Evolutionary conservation across 306 rosid species (phyloP), one percentile per base, ranked within the genome.

Genomic region (Vachellia collinsii): DNA sequence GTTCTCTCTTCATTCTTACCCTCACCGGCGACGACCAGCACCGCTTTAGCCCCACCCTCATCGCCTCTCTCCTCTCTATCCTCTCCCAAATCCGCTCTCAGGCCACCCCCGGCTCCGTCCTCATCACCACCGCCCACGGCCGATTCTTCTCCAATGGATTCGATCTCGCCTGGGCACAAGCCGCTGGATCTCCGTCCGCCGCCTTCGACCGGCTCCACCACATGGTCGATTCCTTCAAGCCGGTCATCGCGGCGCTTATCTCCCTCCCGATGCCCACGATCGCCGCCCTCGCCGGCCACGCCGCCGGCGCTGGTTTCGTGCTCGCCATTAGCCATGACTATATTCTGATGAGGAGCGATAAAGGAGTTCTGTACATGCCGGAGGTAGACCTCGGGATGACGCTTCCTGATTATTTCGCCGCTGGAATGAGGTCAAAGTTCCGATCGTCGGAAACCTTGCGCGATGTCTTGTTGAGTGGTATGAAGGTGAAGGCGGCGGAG

Each of bases 111-210:
- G 92, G 88, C 82, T 85, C 88, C 48, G 89, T 76, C 72, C 90
- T 92, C 70, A 79, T 92, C 84, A 89, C 97, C 83, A 84, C 91
- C 68, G 85, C 92, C 43, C 83, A 77, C 10, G 94, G 91, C 62
- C 81, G 76, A 37, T 90, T 87, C 91, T 92, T 92, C 86, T 92
- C 90, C 70, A 92, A 92, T 37, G 97, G 94, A 72, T 84, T 88
- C 73, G 92, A 90, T 75, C 88, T 92, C 53, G 62, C 63, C 67
- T 90, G 91, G 90, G 94, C 97, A 44, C 81, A 25, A 22, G 34
- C 88, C 37, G 87, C 90, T 56, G 85, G 76, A 19, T 68, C 88
- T 73, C 6, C 46, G 0, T 11, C 88, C n/a, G 88, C n/a, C 19
- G 86, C 89, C 9, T 6, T 3, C 16, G 44, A 10, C 6, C 96